Base-by-base conservation (phyloP, 202 grass and related monocot species). In the Miscanthus sacchariflorus region DNA sequence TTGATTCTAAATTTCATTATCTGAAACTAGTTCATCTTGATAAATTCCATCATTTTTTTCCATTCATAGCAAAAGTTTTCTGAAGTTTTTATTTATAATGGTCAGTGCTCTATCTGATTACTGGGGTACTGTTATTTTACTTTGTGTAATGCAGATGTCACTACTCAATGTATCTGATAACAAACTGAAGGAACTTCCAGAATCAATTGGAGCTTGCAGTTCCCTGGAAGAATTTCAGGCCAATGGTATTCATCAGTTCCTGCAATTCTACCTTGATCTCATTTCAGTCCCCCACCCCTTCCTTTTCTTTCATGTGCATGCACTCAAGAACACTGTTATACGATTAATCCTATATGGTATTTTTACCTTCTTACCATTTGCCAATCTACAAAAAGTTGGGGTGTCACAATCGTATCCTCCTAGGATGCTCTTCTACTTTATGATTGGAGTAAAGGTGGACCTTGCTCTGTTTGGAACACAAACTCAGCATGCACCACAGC, bases 151-250 rank as follows among this genome's bases (percentile, higher is more conserved):
- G 66, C 94, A 99, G 97, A 80, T 99, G 83, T 86, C 87, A 44
- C 68, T 99, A 76, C 88, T 99, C 42, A 95, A 96, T 91, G 79
- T 99, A 79, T 99, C 97, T 18, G 82, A 88, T 72, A 99, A 99
- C 93, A 99, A 96, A 87, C 86, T 99, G 63, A 96, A 84, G 21
- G 89, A 80, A 54, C 81, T 99, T 85, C 97, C 97, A 23, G 94
- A 95, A 77, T 93, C 97, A 92, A 99, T 99, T 50, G 97, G 94
- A 75, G 76, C 79, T 39, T 99, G 97, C 85, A 88, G 66, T 79
- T 91, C 94, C 72, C 92, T 99, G 63, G 97, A 99, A 90, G 94
- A 99, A 90, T 86, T 99, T 54, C 94, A 95, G 45, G 97, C 94
- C 70, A 93, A 92, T 91, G 97, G 97, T 96, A 71, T 56, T 35